These are phyloP conservation scores for Sugiyamaella chiloensis DNA, from an alignment of 805 yeast genomes.

Conservation along the genomic window DNA sequence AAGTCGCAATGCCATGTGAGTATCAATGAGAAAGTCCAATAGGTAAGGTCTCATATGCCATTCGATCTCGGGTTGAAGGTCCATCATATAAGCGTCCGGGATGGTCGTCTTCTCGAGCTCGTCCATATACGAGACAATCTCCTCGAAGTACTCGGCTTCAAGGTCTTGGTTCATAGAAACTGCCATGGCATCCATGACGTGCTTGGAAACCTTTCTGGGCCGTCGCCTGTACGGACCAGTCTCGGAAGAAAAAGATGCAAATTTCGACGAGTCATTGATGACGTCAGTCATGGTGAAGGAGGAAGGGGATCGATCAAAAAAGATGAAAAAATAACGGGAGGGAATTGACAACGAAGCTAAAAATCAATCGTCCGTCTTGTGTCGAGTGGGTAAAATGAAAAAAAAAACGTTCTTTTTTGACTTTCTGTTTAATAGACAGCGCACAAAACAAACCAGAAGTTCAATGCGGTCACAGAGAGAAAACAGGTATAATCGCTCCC, in stretches of 20 bases:
- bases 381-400: too few relatives aligned
- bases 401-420: too few relatives aligned
- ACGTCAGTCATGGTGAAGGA: conserved; percentile 1
- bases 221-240: conserved; percentile 7
- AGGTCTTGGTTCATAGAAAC: conserved; percentile 18
- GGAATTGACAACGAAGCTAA: too few relatives aligned
- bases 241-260: conserved; percentile 5
- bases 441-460: too few relatives aligned
- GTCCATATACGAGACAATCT: conserved; percentile 36
- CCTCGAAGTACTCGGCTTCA: conserved; percentile 37
- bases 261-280: background rate
- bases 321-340: background rate
- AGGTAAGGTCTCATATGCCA: conserved; percentile 69
- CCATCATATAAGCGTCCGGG: conserved; percentile 64
- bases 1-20: conserved; percentile 55
- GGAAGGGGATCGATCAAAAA: background rate
- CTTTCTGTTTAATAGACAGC: too few relatives aligned
- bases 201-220: conserved; percentile 11
- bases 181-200: conserved; percentile 21
- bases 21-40: conserved; percentile 74
- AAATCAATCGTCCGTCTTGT: too few relatives aligned
- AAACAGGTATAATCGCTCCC: too few relatives aligned
- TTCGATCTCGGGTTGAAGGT: conserved; percentile 83
- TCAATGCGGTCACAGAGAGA: too few relatives aligned
- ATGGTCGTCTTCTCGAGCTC: conserved; percentile 34